Evolutionary conservation across 257 asterid species (phyloP), one percentile per base, ranked within the genome.

Genomic region (Petunia secreta): DNA sequence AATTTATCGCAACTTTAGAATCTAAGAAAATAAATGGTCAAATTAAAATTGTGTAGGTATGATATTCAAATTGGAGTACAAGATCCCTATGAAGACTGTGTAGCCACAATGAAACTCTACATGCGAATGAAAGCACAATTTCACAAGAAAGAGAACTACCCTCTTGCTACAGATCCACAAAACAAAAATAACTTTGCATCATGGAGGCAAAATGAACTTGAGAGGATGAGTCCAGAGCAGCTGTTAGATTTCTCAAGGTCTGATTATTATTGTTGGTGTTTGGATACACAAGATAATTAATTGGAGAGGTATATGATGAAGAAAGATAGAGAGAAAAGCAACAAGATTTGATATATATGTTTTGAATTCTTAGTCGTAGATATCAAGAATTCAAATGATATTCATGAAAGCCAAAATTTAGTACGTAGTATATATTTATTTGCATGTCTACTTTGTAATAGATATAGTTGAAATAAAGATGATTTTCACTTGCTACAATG

Each of bases 41-140:
- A 71, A 71, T 5, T 38, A 6, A 34, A n/a, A n/a, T 6, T 77
- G 46, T 58, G 55, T 54, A 92, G 97, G 77, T 94, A 94, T 67
- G 98, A 95, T 85, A 95, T 92, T 64, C 98, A 95, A 82, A 88
- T 80, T 16, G 94, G 94, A 1, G 82, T 88, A 55, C 98, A 93
- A 89, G 97, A 95, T 85, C 95, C 98, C 1, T 95, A 93, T 25
- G 98, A 93, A 83, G 98, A 95, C 79, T 91, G 97, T 80, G 97
- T 91, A 34, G 95, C 97, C 39, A 83, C 96, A 71, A 86, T 93
- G 90, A 89, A 91, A 89, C 88, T 95, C 52, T 95, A 93, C 81
- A 84, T 59, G 88, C 87, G 94, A 81, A 95, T 95, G 98, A 91
- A 90, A 83, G 85, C 92, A 10, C 97, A 91, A 63, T 62, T 64